Evolutionary conservation across 2,329 filamentous ascomycete species (phyloP), one percentile per base, ranked within the genome.

Genomic region (Scedosporium minutisporum): DNA sequence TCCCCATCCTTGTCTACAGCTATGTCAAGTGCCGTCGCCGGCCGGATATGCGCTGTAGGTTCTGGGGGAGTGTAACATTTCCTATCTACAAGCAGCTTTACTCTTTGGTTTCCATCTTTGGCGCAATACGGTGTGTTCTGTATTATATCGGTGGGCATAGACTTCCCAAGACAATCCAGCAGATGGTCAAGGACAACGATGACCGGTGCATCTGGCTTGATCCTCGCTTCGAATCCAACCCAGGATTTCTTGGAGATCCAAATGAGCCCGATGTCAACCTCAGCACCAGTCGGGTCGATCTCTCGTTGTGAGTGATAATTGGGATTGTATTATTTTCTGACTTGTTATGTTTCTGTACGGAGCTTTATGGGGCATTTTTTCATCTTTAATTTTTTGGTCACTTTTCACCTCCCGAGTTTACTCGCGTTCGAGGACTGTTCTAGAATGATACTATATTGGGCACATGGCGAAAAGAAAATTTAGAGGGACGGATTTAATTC

Each of bases 61-160:
- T 48, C 59, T 61, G 33, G 59, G 53, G 18, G 2, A 41, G 38
- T 16, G 2, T 61, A 9, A 61, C 59, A 12, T 61, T 27, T 42
- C 59, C 59, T 21, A 27, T 61, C 12, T 61, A 61, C 59, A 61
- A 61, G 59, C 33, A 38, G 4, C 25, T 61, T 21, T 61, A 61
- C n/a, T 51, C 21, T n/a, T 25, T 53, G 14, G 46, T 61, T 12
- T 51, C 33, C n/a, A 53, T 61, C 6, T 51, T 51, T 29, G 59
- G 59, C 44, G 59, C 33, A 3, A 38, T 61, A 3, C 41, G 59
- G 14, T 61, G 59, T 42, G 59, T 61, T 21, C 18, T 53, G 41
- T 61, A n/a, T 41, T 61, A 51, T 42, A 41, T 61, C 21, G 59
- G 59, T 12, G 59, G 59, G 5, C 59, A 61, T 27, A 25, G 21